Conservation (phyloP, 306 rosid species). For the Prunus campanulata region DNA sequence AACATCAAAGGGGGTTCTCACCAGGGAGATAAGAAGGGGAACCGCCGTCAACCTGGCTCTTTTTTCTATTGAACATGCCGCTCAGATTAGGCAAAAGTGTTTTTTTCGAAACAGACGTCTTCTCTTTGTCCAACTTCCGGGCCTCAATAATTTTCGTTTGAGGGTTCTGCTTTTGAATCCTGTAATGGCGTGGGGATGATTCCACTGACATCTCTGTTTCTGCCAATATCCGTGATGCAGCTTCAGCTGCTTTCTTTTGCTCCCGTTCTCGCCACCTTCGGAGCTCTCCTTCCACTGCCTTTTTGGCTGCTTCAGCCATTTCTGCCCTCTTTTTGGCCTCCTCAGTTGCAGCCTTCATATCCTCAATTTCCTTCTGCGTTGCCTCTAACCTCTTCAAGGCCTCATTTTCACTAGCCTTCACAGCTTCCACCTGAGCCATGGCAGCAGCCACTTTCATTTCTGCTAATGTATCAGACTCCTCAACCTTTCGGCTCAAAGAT, state of each 20-base stretch:
- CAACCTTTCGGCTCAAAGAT: slow-evolving; percentile 79
- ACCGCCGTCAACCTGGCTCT: slow-evolving; percentile 79
- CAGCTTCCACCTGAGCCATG: slow-evolving; percentile 96
- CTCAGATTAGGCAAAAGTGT: slow-evolving; percentile 65
- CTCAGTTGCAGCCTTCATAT: slow-evolving; percentile 63
- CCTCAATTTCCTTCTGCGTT: slow-evolving; percentile 74
- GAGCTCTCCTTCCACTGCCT: slow-evolving; percentile 86
- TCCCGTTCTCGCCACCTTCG: slow-evolving; percentile 89
- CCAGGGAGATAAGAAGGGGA: slow-evolving; percentile 95
- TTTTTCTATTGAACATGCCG: slow-evolving; percentile 73
- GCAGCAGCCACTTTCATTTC: slow-evolving; percentile 98
- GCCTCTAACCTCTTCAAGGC: slow-evolving; percentile 61
- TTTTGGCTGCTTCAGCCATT: slow-evolving; percentile 97
- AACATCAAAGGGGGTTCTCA: slow-evolving; percentile 56
- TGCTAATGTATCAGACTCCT: slow-evolving; percentile 78
- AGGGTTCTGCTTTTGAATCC: slow-evolving; percentile 54
- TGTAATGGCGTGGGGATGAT: slow-evolving; percentile 69
- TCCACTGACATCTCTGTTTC: slow-evolving; percentile 56
- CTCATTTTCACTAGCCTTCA: slow-evolving; percentile 94
- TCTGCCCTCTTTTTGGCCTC: slow-evolving; percentile 77
- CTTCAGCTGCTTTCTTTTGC: slow-evolving; percentile 88
- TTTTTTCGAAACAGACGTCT: slow-evolving; percentile 65
- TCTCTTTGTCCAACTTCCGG: slow-evolving; percentile 60
- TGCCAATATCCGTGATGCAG: slow-evolving; percentile 78
- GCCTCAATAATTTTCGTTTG: slow-evolving; percentile 40